A percentile compares a stretch with the other conserved stretches of the same genome.
Evolutionary conservation across 768 basidiomycete species (phyloP).

Genomic region (Podaxis carcinomalis): DNA sequence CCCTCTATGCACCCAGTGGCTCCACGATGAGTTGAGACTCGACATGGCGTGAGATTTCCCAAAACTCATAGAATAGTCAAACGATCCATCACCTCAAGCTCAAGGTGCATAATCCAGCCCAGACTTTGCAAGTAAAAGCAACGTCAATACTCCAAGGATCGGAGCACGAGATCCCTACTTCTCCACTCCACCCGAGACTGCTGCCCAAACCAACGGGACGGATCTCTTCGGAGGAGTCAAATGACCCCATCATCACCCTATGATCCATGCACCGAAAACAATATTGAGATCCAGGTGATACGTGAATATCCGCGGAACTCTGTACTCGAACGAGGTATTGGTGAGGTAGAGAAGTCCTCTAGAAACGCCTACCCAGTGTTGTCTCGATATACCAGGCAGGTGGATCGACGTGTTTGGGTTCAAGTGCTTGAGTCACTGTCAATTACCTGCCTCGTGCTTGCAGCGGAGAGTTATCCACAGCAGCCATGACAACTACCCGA

Average conservation of each 20-base stretch:
- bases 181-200: not conserved
- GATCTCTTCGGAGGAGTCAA: not conserved
- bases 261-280: not conserved
- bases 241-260: not conserved
- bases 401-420: not conserved
- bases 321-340: not conserved
- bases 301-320: not conserved
- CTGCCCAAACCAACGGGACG: not conserved
- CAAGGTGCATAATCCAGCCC: too few relatives aligned
- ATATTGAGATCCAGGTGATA: not conserved
- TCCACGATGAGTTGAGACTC: too few relatives aligned
- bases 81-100: not conserved
- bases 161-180: not conserved
- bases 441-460: not conserved
- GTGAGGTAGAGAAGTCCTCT: not conserved
- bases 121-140: not conserved
- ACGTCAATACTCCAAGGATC: not conserved
- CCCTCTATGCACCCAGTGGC: too few relatives aligned
- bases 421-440: conserved; percentile 1
- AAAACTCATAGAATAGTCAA: too few relatives aligned
- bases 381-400: not conserved
- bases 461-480: not conserved
- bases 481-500: not conserved
- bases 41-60: too few relatives aligned
- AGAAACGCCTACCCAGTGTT: not conserved